Evolutionary conservation across 768 basidiomycete genomes (phyloP), one percentile per base, ranked within the genome.

Genomic region (Porphyrellus cyaneotinctus): DNA sequence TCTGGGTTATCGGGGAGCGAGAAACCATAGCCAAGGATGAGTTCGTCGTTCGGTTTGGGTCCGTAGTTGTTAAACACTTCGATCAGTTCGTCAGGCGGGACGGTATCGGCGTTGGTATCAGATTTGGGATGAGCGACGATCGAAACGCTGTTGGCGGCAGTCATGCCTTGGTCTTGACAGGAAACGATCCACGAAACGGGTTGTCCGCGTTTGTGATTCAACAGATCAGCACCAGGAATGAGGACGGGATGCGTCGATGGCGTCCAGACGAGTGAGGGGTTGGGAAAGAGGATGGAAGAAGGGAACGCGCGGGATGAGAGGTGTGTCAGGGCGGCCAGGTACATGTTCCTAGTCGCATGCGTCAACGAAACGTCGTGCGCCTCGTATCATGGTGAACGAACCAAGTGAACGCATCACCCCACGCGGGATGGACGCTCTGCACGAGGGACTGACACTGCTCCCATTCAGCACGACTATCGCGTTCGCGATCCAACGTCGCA

Each of bases 11-110:
- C 57, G 2, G 78, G 72, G 4, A 95, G 65, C 0, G 88, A 81
- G 70, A 97, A 98, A 1, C 95, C 95, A 63, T 97, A 97, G 6
- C 90, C 92, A 5, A 97, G 78, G 42, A 97, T 82, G 39, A 97
- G 78, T 68, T 95, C 91, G 24, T 90, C 78, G 67, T 95, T 95
- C 0, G 91, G 83, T 65, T 97, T 97, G 0, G 85, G 80, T 0
- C 94, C 95, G 67, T 97, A 97, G 66, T 95, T 95, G 72, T 94
- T 95, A 72, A 86, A 83, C 18, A 95, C 72, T 65, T 64, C 56
- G 28, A 52, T 12, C 45, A 75, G 62, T 15, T 76, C 78, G 1
- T 69, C 55, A 4, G 75, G 0, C 7, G 37, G 22, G 10, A 71
- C 0, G 72, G 44, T 1, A 61, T 67, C 44, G 3, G 10, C 2